Evolutionary conservation across 1,284 basidiomycete species (phyloP).

Genomic region (Albatrellus sp.): DNA sequence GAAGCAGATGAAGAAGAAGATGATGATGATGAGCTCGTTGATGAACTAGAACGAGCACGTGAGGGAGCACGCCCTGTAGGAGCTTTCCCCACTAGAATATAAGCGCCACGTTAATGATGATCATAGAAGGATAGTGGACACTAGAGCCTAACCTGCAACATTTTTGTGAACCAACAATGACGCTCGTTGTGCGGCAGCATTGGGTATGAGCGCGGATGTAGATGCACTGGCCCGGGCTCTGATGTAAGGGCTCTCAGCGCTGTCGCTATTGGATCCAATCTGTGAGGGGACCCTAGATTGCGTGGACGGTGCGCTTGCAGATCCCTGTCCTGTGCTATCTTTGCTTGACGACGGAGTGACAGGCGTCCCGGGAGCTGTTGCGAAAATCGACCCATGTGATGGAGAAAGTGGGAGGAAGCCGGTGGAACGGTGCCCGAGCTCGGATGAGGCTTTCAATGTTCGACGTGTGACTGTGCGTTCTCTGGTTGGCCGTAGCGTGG

Average conservation of each 20-base stretch:
- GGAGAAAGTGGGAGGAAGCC: conserved; percentile 8
- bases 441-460: conserved; percentile 15
- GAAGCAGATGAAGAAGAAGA: conserved; percentile 4
- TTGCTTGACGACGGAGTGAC: not conserved
- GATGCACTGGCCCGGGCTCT: conserved; percentile 13
- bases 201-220: conserved; percentile 27
- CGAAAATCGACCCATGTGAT: conserved; percentile 9
- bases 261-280: too few species aligned
- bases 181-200: conserved; percentile 23
- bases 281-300: too few species aligned
- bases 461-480: conserved; percentile 22
- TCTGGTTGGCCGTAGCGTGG: conserved; percentile 19
- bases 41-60: not conserved
- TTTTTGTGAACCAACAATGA: conserved; percentile 17
- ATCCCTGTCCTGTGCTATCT: conserved; percentile 4
- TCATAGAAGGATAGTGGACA: conserved; percentile 1
- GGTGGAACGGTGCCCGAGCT: conserved; percentile 17
- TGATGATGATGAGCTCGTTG: conserved; percentile 4
- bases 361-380: conserved; percentile 8
- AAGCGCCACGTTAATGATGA: too few species aligned
- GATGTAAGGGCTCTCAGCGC: too few species aligned
- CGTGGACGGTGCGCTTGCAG: not conserved
- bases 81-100: too few species aligned
- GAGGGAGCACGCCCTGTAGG: too few species aligned
- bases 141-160: conserved; percentile 8